phyloP scores from a whole-genome alignment of 352 stramenopile genomes.

The Globisporangium acanthophoron region DNA sequence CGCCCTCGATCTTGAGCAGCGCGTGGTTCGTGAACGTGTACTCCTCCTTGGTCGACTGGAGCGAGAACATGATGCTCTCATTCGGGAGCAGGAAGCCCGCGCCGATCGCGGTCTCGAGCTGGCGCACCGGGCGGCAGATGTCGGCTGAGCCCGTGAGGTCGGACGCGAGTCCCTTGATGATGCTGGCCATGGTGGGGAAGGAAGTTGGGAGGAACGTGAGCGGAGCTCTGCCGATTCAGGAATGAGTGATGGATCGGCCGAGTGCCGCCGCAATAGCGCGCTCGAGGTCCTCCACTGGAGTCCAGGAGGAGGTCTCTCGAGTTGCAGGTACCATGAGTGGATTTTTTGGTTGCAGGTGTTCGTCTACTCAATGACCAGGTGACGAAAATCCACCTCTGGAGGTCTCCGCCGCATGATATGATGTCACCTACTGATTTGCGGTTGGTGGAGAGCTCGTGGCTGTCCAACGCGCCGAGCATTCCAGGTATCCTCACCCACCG shows the following conservation, averaged over 20 bases:
- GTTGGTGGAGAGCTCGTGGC: too few relatives aligned
- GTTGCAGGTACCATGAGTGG: too few relatives aligned
- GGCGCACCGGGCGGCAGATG: conserved; percentile 35
- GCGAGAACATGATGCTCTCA: conserved; percentile 46
- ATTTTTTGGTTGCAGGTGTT: too few relatives aligned
- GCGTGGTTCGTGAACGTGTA: conserved; percentile 62
- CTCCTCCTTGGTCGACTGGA: conserved; percentile 53
- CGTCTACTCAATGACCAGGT: too few relatives aligned
- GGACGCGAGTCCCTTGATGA: conserved; percentile 45
- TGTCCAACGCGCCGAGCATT: background rate
- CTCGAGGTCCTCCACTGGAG: too few relatives aligned
- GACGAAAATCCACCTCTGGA: background rate
- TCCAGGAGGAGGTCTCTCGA: too few relatives aligned
- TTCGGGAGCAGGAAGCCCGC: conserved; percentile 29
- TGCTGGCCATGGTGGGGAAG: conserved; percentile 10
- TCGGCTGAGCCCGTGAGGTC: conserved; percentile 46
- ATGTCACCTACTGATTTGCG: background rate
- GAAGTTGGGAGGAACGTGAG: background rate
- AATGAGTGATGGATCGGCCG: background rate
- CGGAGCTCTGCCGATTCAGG: conserved; percentile 1
- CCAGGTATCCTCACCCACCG: too few relatives aligned
- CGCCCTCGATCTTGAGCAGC: conserved; percentile 30
- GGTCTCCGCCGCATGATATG: background rate
- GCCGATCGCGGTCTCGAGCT: conserved; percentile 26
- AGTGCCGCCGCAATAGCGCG: background rate